These are phyloP conservation scores for Cordyceps fumosorosea DNA, from an alignment of 2,329 filamentous ascomycete genomes.

Conservation along the genomic window DNA sequence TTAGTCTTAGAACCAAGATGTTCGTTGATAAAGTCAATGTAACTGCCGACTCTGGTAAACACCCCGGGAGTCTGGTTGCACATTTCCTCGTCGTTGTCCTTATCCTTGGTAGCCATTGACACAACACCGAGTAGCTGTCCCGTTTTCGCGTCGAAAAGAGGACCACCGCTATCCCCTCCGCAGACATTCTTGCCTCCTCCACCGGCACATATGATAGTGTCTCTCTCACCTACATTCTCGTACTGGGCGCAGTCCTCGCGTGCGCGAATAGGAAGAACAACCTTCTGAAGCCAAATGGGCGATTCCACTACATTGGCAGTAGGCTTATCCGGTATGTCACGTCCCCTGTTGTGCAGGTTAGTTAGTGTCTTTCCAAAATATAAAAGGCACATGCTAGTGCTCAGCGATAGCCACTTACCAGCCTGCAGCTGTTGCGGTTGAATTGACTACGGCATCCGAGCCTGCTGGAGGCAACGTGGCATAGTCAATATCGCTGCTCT, in stretches of 20 bases:
- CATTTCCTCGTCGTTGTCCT: background rate
- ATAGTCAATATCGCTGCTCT: background rate
- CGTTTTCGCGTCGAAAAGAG: background rate
- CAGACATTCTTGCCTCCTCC: background rate
- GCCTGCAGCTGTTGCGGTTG: background rate
- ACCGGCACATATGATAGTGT: background rate
- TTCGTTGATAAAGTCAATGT: background rate
- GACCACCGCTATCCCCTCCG: background rate
- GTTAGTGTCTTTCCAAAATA: background rate
- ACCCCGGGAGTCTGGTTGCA: background rate
- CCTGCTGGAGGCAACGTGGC: background rate
- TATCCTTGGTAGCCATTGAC: background rate
- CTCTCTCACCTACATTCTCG: background rate
- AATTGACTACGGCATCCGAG: background rate
- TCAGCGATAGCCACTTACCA: background rate
- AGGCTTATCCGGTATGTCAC: background rate
- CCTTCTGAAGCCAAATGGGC: background rate
- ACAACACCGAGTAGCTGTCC: background rate
- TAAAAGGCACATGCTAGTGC: background rate
- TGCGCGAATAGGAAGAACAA: background rate
- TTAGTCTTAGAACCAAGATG: background rate
- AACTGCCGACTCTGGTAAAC: background rate
- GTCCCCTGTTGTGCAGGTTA: background rate
- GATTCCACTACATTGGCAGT: background rate
- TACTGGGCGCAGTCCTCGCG: background rate